These are phyloP conservation scores for Aspergillus texensis DNA, from an alignment of 2,329 filamentous ascomycete species.

Conservation along the genomic window DNA sequence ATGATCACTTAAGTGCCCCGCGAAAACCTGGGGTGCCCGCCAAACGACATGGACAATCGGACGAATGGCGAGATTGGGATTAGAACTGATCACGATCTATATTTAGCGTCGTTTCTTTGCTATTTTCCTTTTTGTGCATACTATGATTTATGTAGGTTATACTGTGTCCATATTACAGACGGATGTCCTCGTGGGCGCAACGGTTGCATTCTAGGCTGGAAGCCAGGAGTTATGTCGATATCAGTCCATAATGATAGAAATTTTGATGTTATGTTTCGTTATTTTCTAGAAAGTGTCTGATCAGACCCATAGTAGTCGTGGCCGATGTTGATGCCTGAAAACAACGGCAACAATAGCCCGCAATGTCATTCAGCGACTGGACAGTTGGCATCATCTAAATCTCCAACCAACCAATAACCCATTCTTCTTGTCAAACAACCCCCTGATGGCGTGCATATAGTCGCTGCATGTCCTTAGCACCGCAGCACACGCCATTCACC, in stretches of 20 bases:
- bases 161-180: neutral
- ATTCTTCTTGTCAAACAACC: no score
- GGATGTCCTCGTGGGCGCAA: slow-evolving; percentile 1
- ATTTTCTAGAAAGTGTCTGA: neutral
- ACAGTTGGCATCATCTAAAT: neutral
- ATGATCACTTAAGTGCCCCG: neutral
- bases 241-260: neutral
- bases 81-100: slow-evolving; percentile 21
- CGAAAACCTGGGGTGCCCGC: neutral
- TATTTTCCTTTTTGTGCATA: slow-evolving; percentile 1
- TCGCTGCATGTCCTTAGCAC: neutral
- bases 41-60: slow-evolving; percentile 21
- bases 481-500: neutral
- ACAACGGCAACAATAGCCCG: neutral
- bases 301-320: neutral
- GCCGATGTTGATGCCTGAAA: neutral
- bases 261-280: neutral
- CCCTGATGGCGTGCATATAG: neutral
- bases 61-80: slow-evolving; percentile 47
- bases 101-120: neutral
- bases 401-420: neutral
- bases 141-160: neutral
- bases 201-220: neutral
- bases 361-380: neutral
- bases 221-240: neutral